Conservation (phyloP, 2,329 filamentous ascomycete species). For the Nemania sp. region DNA sequence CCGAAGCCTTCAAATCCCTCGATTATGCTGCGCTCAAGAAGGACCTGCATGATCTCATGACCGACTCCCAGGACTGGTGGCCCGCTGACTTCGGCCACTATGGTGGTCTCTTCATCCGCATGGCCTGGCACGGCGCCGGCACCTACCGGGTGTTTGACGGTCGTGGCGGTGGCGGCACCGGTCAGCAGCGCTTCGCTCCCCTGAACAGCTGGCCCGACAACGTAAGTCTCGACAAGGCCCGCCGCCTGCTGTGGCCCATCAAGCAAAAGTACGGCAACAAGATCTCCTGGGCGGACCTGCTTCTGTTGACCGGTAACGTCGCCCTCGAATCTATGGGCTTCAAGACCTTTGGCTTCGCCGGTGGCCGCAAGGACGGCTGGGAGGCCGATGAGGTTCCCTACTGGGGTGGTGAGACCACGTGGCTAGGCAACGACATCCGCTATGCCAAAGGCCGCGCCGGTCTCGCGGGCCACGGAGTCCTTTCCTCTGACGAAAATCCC, state of each 20-base stretch:
- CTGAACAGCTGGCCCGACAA: slow-evolving; percentile 86
- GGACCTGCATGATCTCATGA: slow-evolving; percentile 73
- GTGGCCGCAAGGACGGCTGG: slow-evolving; percentile 73
- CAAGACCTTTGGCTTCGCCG: slow-evolving; percentile 74
- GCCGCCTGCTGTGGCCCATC: slow-evolving; percentile 77
- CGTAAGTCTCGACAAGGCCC: slow-evolving; percentile 77
- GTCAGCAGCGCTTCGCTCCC: slow-evolving; percentile 79
- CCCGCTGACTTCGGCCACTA: slow-evolving; percentile 83
- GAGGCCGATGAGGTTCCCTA: slow-evolving; percentile 77
- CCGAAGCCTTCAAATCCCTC: slow-evolving; percentile 71
- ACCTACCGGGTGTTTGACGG: slow-evolving; percentile 78
- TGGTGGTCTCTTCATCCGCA: slow-evolving; percentile 77
- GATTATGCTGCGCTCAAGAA: slow-evolving; percentile 75
- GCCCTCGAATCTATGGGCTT: slow-evolving; percentile 78
- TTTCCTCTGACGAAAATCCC: slow-evolving; percentile 41
- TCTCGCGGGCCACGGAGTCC: slow-evolving; percentile 41
- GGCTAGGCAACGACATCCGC: slow-evolving; percentile 74
- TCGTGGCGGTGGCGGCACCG: slow-evolving; percentile 73
- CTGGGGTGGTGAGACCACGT: slow-evolving; percentile 77
- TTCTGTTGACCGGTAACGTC: slow-evolving; percentile 74
- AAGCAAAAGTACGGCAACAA: slow-evolving; percentile 86
- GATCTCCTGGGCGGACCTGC: slow-evolving; percentile 78
- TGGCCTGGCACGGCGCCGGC: slow-evolving; percentile 81
- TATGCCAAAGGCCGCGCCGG: slow-evolving; percentile 61
- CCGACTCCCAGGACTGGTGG: slow-evolving; percentile 81